Conservation (phyloP, 139 green algal species). For the Auxenochlorella pyrenoidosa region DNA sequence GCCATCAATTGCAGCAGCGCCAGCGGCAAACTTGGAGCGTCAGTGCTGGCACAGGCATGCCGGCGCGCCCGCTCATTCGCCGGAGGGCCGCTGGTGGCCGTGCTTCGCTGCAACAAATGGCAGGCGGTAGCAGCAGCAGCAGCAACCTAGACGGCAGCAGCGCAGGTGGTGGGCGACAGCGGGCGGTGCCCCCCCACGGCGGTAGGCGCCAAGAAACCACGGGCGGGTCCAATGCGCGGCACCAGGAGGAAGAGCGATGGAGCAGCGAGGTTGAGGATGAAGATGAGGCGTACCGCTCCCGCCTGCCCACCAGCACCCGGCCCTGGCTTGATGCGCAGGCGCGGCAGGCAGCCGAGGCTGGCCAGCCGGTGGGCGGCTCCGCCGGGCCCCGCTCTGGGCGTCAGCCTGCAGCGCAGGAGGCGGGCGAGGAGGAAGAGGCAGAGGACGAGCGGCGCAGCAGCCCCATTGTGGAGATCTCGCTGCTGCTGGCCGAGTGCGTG, state of each 20-base stretch:
- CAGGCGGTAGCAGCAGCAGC: neutral
- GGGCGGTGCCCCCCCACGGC: too few relatives aligned
- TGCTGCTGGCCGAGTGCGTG: slow-evolving; percentile 60
- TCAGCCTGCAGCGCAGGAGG: neutral
- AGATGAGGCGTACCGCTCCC: neutral
- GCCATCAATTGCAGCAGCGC: neutral
- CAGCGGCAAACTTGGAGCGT: neutral
- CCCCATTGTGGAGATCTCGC: slow-evolving; percentile 91
- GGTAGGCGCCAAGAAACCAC: too few relatives aligned
- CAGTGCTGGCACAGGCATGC: neutral
- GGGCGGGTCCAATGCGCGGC: neutral
- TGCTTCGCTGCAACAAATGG: neutral
- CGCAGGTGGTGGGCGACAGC: neutral
- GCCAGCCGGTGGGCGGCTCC: neutral
- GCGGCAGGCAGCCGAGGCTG: neutral
- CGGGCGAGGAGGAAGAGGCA: slow-evolving; percentile 29
- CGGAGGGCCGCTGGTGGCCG: neutral
- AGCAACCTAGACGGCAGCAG: neutral
- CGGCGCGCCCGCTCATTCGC: neutral
- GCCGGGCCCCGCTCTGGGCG: slow-evolving; percentile 8
- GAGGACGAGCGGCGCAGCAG: slow-evolving; percentile 46
- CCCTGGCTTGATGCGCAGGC: neutral
- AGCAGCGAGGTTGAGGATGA: neutral
- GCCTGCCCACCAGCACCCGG: neutral
- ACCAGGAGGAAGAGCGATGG: neutral